Conservation (phyloP, 352 stramenopile species). For the Phytophthora rubi region DNA sequence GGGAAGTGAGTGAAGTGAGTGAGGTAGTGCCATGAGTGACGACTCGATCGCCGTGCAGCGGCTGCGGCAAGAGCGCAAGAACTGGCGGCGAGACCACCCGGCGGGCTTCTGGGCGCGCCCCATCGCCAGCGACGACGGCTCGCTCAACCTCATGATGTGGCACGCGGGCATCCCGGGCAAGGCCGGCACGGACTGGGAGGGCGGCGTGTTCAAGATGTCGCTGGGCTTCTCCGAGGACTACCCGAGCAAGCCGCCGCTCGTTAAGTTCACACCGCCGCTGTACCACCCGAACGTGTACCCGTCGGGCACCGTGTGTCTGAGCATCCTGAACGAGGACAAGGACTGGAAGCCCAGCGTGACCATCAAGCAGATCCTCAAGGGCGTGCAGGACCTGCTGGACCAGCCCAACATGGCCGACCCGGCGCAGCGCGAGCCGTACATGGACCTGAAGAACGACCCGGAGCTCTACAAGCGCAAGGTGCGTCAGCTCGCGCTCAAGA, state of each 20-base stretch:
- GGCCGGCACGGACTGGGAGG: conserved; percentile 96
- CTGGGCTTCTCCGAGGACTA: conserved; percentile 98
- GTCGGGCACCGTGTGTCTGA: conserved; percentile 97
- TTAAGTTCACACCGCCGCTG: conserved; percentile 97
- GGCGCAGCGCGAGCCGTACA: conserved; percentile 86
- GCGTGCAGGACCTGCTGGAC: conserved; percentile 93
- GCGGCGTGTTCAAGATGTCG: conserved; percentile 96
- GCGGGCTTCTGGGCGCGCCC: conserved; percentile 98
- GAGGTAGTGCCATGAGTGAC: conserved; percentile 60
- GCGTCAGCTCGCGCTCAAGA: conserved; percentile 82
- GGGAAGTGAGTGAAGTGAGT: conserved; percentile 1
- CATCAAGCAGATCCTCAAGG: conserved; percentile 98
- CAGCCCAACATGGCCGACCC: conserved; percentile 90
- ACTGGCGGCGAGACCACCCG: conserved; percentile 95
- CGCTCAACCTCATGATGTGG: conserved; percentile 97
- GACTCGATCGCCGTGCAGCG: conserved; percentile 91
- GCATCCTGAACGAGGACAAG: conserved; percentile 99
- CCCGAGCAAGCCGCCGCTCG: conserved; percentile 97
- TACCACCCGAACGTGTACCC: conserved; percentile 98
- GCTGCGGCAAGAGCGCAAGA: conserved; percentile 94
- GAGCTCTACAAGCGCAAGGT: conserved; percentile 90
- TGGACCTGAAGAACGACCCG: conserved; percentile 91
- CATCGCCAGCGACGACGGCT: conserved; percentile 92
- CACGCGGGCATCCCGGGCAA: conserved; percentile 97
- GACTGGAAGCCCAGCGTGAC: conserved; percentile 98